Evolutionary conservation across 2,329 filamentous ascomycete genomes (phyloP).

Genomic region (Venturia effusa): DNA sequence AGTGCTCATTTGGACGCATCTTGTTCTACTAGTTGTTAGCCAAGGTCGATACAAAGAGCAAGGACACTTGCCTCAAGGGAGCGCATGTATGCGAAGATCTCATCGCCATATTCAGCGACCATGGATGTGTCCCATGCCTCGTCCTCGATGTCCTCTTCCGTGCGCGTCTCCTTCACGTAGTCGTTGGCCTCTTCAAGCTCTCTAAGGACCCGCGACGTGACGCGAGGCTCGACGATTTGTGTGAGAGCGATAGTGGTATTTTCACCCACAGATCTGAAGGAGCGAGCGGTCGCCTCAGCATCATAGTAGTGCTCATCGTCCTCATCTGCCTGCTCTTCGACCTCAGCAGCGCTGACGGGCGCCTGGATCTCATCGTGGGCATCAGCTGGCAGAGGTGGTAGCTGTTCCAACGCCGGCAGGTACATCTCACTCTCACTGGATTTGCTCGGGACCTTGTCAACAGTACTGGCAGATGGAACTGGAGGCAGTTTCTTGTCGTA

Average conservation of each 20-base stretch:
- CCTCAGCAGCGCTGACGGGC: neutral
- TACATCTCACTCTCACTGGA: constrained; percentile 5
- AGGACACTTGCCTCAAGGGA: constrained; percentile 60
- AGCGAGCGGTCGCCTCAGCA: constrained; percentile 66
- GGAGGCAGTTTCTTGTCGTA: neutral
- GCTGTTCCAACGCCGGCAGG: constrained; percentile 27
- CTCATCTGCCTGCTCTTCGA: constrained; percentile 53
- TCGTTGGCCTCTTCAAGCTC: constrained; percentile 61
- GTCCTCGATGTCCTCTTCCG: constrained; percentile 69
- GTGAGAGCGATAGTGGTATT: constrained; percentile 57
- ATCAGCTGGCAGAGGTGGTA: constrained; percentile 24
- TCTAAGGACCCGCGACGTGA: constrained; percentile 55
- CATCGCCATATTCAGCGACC: constrained; percentile 93
- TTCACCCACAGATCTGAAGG: constrained; percentile 64
- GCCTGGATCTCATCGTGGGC: constrained; percentile 13
- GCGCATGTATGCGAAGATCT: constrained; percentile 90
- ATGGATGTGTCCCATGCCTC: constrained; percentile 91
- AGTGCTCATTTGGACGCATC: constrained; percentile 80
- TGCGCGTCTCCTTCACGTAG: constrained; percentile 55
- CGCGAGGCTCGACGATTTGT: constrained; percentile 59
- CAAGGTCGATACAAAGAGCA: too few species aligned
- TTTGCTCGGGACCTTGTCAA: constrained; percentile 2
- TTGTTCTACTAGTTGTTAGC: constrained; percentile 39
- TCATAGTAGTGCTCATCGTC: constrained; percentile 67
- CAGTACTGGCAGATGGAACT: neutral